These are phyloP conservation scores for Tephrocybe sp. DNA, from an alignment of 768 basidiomycete species.

Conservation along the genomic window DNA sequence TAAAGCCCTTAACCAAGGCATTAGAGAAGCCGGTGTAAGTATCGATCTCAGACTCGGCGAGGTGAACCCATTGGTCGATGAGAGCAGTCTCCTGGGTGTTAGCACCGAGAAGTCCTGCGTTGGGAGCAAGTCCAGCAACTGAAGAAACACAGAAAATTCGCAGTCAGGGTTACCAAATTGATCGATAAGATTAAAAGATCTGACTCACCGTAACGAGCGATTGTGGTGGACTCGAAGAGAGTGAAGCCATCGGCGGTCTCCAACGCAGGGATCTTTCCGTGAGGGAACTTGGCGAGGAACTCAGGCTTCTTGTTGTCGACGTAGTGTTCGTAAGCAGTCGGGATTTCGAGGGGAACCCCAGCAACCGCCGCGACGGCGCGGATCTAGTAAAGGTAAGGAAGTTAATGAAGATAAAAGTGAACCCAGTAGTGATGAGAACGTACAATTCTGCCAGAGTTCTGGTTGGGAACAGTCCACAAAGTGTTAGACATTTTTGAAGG, in stretches of 20 bases:
- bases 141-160: too few relatives aligned
- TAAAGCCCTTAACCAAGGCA: conserved; percentile 41
- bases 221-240: conserved; percentile 75
- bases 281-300: conserved; percentile 72
- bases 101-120: conserved; percentile 74
- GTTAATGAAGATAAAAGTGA: not conserved
- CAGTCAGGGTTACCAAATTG: conserved; percentile 5
- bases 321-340: conserved; percentile 55
- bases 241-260: conserved; percentile 77
- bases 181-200: conserved; percentile 35
- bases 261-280: conserved; percentile 83
- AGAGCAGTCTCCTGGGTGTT: conserved; percentile 66
- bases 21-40: conserved; percentile 34
- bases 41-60: conserved; percentile 67
- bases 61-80: conserved; percentile 84
- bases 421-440: conserved; percentile 17
- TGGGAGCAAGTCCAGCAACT: conserved; percentile 81
- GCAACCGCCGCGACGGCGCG: conserved; percentile 57
- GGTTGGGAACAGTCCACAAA: conserved; percentile 49
- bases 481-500: conserved; percentile 53
- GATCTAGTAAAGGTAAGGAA: conserved; percentile 28
- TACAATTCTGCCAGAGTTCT: conserved; percentile 48
- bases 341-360: conserved; percentile 55
- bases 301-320: conserved; percentile 71
- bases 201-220: conserved; percentile 87